Conservation (phyloP, 1,284 basidiomycete genomes). For the Agaricales sp. region DNA sequence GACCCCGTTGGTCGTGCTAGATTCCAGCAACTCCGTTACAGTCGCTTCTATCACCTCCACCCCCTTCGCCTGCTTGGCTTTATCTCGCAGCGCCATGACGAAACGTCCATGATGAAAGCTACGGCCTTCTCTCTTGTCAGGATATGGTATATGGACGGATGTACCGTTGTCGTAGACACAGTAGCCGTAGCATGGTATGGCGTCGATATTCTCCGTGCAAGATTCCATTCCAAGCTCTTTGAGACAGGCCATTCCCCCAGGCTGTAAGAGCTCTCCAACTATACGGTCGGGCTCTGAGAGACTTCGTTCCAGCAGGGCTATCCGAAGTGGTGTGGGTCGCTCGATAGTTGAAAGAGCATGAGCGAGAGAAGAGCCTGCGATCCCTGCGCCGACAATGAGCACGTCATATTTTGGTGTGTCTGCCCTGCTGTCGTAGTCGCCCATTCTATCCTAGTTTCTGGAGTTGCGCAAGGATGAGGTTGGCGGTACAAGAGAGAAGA, state of each 20-base stretch:
- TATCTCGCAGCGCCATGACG: slow-evolving; percentile 68
- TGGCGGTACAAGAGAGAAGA: slow-evolving; percentile 2
- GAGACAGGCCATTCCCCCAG: slow-evolving; percentile 80
- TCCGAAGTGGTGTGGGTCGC: slow-evolving; percentile 51
- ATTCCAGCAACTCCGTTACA: slow-evolving; percentile 65
- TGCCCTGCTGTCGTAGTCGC: neutral
- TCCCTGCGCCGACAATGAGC: slow-evolving; percentile 83
- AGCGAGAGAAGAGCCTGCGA: slow-evolving; percentile 74
- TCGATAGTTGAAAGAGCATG: slow-evolving; percentile 53
- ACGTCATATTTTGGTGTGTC: slow-evolving; percentile 45
- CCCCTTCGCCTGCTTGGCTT: slow-evolving; percentile 46
- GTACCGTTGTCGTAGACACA: slow-evolving; percentile 65
- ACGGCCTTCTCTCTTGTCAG: slow-evolving; percentile 58
- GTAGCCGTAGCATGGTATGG: slow-evolving; percentile 82
- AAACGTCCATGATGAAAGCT: slow-evolving; percentile 96
- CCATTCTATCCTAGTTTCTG: neutral
- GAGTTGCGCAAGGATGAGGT: neutral
- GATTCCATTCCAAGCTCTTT: slow-evolving; percentile 68
- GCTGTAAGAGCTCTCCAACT: slow-evolving; percentile 95
- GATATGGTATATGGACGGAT: slow-evolving; percentile 85
- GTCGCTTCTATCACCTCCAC: slow-evolving; percentile 80
- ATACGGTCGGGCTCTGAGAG: slow-evolving; percentile 91
- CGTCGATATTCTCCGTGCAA: slow-evolving; percentile 80
- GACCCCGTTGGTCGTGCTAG: slow-evolving; percentile 42
- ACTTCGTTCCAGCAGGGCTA: slow-evolving; percentile 82